phyloP scores from a whole-genome alignment of 2,329 filamentous ascomycete genomes.

The Xylariaceae sp. region DNA sequence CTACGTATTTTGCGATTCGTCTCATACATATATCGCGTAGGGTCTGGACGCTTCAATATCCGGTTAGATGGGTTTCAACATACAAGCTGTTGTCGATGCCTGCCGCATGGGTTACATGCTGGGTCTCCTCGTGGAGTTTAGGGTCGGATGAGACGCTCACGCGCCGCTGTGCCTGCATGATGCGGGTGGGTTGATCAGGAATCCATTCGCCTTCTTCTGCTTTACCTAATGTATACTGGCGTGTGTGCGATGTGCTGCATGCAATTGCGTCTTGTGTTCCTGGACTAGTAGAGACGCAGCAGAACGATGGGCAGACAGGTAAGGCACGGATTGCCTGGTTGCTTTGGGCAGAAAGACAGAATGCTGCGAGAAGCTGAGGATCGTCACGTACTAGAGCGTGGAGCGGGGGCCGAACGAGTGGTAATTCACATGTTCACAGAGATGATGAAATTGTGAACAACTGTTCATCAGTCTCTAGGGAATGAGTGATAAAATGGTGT shows the following conservation, averaged over 20 bases:
- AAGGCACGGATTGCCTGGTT: no score
- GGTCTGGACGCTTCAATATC: no score
- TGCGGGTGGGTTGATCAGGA: neutral
- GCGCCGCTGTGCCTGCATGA: slow-evolving; percentile 1
- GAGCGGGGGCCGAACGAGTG: neutral
- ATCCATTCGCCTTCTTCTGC: neutral
- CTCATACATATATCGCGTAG: no score
- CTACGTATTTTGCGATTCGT: no score
- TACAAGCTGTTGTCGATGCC: neutral
- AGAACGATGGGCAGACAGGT: no score
- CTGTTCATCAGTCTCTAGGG: no score
- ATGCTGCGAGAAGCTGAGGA: no score
- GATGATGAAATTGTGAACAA: neutral
- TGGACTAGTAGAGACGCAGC: no score
- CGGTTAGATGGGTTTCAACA: neutral
- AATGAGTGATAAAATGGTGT: no score
- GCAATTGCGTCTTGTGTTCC: no score
- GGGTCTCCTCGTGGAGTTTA: slow-evolving; percentile 2
- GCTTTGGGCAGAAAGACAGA: no score
- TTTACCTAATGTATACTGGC: neutral
- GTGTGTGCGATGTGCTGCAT: no score
- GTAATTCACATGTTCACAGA: neutral
- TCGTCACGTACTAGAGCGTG: neutral
- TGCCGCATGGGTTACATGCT: neutral
- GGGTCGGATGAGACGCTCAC: slow-evolving; percentile 14